phyloP scores from a whole-genome alignment of 192 early-diverging fungal species.

The Backusella psychrophila region DNA sequence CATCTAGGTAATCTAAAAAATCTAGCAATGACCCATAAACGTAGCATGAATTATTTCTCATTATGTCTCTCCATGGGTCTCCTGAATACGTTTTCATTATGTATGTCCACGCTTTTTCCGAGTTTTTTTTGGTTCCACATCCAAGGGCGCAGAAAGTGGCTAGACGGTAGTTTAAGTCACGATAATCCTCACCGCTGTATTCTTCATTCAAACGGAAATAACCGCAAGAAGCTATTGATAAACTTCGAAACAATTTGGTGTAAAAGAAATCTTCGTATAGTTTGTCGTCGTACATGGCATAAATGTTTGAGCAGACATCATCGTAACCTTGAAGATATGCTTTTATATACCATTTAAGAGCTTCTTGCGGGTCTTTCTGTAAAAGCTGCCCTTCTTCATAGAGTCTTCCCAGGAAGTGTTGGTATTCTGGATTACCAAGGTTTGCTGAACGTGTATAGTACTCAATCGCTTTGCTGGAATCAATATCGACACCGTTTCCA shows the following conservation, averaged over 20 bases:
- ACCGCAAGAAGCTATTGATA: not conserved
- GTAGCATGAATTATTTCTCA: too few species aligned
- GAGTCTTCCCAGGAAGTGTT: not conserved
- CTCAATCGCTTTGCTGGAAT: not conserved
- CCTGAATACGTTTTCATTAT: too few species aligned
- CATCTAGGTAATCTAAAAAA: too few species aligned
- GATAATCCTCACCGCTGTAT: too few species aligned
- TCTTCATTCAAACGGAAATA: too few species aligned
- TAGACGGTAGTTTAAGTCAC: too few species aligned
- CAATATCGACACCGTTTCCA: not conserved
- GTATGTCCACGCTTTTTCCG: too few species aligned
- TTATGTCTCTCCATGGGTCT: too few species aligned
- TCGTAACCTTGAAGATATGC: not conserved
- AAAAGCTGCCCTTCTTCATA: not conserved
- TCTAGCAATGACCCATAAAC: too few species aligned
- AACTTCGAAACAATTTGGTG: not conserved
- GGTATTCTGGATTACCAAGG: not conserved
- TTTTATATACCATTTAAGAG: not conserved
- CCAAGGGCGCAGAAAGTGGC: too few species aligned
- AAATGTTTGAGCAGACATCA: not conserved
- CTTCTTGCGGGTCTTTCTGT: not conserved
- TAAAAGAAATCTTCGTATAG: not conserved
- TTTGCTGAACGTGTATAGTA: not conserved
- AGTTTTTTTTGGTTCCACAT: too few species aligned
- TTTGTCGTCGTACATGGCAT: not conserved